phyloP scores from a whole-genome alignment of 208 protist genomes.

The Herpetomonas muscarum region DNA sequence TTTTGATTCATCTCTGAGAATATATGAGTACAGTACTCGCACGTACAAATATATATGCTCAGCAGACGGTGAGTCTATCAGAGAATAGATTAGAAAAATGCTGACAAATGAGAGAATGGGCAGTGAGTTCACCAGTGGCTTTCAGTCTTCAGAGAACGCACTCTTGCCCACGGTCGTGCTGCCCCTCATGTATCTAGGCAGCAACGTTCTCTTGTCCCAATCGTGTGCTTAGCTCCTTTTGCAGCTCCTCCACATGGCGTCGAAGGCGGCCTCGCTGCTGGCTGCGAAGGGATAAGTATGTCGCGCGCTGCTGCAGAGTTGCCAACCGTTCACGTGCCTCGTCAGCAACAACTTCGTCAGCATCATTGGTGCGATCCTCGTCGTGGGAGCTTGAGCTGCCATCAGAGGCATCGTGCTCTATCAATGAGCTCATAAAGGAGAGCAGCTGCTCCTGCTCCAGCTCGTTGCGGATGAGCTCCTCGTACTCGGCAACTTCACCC shows the following conservation, averaged over 20 bases:
- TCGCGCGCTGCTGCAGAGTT: conserved; percentile 17
- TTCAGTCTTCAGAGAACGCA: conserved; percentile 1
- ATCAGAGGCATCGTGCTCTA: background rate
- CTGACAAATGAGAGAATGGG: too few species aligned
- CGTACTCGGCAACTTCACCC: conserved; percentile 12
- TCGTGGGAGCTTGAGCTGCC: background rate
- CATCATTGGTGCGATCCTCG: background rate
- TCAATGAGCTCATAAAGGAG: background rate
- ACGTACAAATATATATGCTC: too few species aligned
- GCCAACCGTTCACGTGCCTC: conserved; percentile 3
- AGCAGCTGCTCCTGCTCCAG: conserved; percentile 9
- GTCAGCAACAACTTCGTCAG: background rate
- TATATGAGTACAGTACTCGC: too few species aligned
- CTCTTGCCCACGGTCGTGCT: background rate
- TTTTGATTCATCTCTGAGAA: too few species aligned
- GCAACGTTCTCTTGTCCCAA: conserved; percentile 1
- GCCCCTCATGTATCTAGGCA: too few species aligned
- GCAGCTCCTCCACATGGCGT: conserved; percentile 33
- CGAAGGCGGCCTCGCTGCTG: conserved; percentile 30
- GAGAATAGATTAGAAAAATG: too few species aligned
- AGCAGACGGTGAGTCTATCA: too few species aligned
- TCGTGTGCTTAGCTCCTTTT: conserved; percentile 10
- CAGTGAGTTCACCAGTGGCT: too few species aligned
- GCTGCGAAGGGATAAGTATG: conserved; percentile 18
- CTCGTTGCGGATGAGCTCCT: conserved; percentile 17